Base-by-base conservation (phyloP, 805 yeast genomes). In the Wickerhamiella parazyma region DNA sequence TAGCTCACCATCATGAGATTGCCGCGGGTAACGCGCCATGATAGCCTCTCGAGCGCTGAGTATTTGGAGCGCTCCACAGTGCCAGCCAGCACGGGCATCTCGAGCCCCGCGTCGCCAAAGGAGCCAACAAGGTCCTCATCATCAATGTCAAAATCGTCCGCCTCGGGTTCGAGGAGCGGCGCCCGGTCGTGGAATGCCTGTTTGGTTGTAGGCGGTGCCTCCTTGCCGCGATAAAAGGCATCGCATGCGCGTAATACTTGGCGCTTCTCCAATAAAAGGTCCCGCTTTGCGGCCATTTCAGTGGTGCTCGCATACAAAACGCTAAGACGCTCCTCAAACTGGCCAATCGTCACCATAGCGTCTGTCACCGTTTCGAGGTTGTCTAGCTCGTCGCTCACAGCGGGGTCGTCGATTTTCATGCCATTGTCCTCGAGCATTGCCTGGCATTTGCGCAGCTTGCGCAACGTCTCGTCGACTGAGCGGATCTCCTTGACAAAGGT, bases 11-110 rank as follows among this genome's bases (percentile, higher is more conserved):
- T 76, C 57, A 72, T 83, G 50, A 91, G 66, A 60, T 91, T 91
- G 58, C 98, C 98, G 61, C 98, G 76, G 47, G 91, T 70, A 9
- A 82, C 76, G 64, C 99, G 75, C 94, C 95, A 91, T 38, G 91
- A 66, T 45, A 91, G 84, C 51, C 77, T 80, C 59, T 87, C 89
- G 48, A 91, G 66, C 1, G 79, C 67, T 14, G 69, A 73, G 26
- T 83, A 70, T 55, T 80, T 82, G 7, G 70, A 72, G 51, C 93
- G 72, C 34, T 76, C 71, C 38, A 91, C 79, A 8, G 86, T 83
- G 36, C 98, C 98, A 3, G 87, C 75, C 34, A 82, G 71, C 51
- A 78, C 76, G 44, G 64, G 68, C 35, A 70, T 63, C 49, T 63
- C 63, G 24, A 56, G 38, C 4, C 49, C 49, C 4, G 50, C 47